These are phyloP conservation scores for Leonotis leonurus DNA, from an alignment of 257 asterid species.

Conservation along the genomic window DNA sequence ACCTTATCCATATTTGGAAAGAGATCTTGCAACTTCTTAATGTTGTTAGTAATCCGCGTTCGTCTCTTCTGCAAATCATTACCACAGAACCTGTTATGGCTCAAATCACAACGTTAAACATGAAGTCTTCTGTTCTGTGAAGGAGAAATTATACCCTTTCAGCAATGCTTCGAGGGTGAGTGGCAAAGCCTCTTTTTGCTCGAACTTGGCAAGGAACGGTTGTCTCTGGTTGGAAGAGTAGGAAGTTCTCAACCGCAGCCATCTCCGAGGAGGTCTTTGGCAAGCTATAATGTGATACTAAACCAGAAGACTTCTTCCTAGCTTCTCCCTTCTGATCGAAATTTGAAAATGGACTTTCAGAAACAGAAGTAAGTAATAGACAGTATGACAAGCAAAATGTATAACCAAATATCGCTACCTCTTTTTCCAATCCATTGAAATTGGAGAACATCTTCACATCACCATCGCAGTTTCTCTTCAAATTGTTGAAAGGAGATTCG, in stretches of 20 bases:
- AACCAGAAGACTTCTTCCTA: conserved; percentile 33
- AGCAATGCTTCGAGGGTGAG: conserved; percentile 92
- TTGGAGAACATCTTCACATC: conserved; percentile 42
- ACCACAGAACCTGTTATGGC: background rate
- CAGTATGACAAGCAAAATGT: background rate
- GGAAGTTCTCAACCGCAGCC: conserved; percentile 49
- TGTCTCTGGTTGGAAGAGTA: conserved; percentile 59
- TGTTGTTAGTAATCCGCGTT: conserved; percentile 73
- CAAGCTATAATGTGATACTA: conserved; percentile 78
- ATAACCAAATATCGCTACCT: conserved; percentile 23
- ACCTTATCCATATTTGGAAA: conserved; percentile 94
- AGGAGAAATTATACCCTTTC: conserved; percentile 61
- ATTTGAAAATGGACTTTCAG: conserved; percentile 11
- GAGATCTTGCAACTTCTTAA: conserved; percentile 88
- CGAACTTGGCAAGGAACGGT: conserved; percentile 67
- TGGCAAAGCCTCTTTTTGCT: conserved; percentile 89
- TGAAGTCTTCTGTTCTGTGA: background rate
- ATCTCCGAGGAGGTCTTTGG: conserved; percentile 56
- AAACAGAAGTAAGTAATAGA: background rate
- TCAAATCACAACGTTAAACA: background rate
- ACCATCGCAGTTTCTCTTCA: conserved; percentile 56
- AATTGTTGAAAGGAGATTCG: conserved; percentile 32
- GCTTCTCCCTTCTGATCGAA: conserved; percentile 53
- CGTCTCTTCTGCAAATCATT: conserved; percentile 53
- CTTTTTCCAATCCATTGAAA: conserved; percentile 43